These are phyloP conservation scores for Moelleriella libera DNA, from an alignment of 2,329 filamentous ascomycete species.

Conservation along the genomic window DNA sequence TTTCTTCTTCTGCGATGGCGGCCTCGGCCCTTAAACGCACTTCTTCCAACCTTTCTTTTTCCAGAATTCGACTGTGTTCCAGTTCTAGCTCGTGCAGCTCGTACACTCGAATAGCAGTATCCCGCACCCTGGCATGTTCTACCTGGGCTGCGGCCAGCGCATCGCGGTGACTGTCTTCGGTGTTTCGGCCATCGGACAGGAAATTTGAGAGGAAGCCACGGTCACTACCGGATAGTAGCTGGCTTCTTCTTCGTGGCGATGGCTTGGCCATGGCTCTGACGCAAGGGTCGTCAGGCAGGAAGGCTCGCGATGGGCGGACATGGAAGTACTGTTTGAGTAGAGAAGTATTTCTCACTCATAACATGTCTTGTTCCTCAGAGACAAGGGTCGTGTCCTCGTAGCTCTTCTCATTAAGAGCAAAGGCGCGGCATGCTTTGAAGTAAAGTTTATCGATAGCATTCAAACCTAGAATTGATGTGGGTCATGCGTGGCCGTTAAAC, in stretches of 20 bases:
- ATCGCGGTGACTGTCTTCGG: constrained; percentile 47
- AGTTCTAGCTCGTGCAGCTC: constrained; percentile 31
- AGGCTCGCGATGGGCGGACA: no score
- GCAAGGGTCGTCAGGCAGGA: background rate
- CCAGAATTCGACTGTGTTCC: constrained; percentile 26
- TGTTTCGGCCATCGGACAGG: constrained; percentile 47
- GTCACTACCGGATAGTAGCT: constrained; percentile 26
- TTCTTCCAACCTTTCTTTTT: constrained; percentile 30
- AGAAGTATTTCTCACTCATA: no score
- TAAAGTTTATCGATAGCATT: no score
- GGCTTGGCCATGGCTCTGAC: constrained; percentile 25
- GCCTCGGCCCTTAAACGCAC: constrained; percentile 30
- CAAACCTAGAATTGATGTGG: no score
- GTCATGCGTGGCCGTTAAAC: no score
- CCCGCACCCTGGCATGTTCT: constrained; percentile 51
- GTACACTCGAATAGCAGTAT: constrained; percentile 32
- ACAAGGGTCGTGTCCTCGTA: no score
- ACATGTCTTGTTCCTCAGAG: no score
- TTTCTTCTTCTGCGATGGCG: constrained; percentile 30
- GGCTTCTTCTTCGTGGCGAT: constrained; percentile 23
- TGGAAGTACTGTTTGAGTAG: no score
- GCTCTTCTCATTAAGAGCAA: no score
- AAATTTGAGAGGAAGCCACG: constrained; percentile 40
- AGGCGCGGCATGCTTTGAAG: no score
- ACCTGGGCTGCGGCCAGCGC: constrained; percentile 51